Evolutionary conservation across 305 asterid genomes (phyloP).

Genomic region (Salvia sclarea): DNA sequence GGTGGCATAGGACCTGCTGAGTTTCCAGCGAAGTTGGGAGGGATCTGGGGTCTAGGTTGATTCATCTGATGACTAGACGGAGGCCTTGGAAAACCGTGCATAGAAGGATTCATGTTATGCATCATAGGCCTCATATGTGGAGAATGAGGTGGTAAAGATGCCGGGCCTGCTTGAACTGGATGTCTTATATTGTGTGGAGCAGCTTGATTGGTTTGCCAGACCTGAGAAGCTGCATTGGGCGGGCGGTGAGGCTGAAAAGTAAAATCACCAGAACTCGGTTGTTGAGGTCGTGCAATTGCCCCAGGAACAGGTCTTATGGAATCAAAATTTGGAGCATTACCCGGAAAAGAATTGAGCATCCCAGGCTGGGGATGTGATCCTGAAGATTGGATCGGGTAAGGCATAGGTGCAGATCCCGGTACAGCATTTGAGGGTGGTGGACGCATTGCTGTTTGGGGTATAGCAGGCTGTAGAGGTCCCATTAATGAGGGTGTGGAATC

Average conservation of each 20-base stretch:
- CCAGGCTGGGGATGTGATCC: conserved; percentile 42
- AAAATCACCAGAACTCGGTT: conserved; percentile 65
- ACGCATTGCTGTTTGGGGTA: conserved; percentile 36
- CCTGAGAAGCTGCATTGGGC: conserved; percentile 49
- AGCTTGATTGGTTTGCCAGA: conserved; percentile 50
- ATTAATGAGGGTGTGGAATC: conserved; percentile 35
- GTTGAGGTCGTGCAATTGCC: conserved; percentile 60
- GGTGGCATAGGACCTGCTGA: conserved; percentile 43
- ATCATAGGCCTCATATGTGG: conserved; percentile 47
- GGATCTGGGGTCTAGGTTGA: conserved; percentile 48
- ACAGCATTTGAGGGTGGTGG: conserved; percentile 37
- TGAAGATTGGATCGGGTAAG: conserved; percentile 39
- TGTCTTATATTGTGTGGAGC: conserved; percentile 38
- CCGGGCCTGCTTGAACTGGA: conserved; percentile 46
- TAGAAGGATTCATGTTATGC: conserved; percentile 44
- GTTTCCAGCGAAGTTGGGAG: conserved; percentile 46
- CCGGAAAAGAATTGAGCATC: conserved; percentile 40
- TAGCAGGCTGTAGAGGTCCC: conserved; percentile 32
- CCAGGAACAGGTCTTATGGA: conserved; percentile 44
- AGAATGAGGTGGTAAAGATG: conserved; percentile 46
- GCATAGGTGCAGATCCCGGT: conserved; percentile 35
- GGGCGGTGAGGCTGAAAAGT: conserved; percentile 79
- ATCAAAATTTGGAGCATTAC: conserved; percentile 44
- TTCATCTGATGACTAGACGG: conserved; percentile 43
- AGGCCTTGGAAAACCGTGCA: conserved; percentile 60